phyloP scores from a whole-genome alignment of 371 early-diverging fungal species.

The Mucor mucedo region DNA sequence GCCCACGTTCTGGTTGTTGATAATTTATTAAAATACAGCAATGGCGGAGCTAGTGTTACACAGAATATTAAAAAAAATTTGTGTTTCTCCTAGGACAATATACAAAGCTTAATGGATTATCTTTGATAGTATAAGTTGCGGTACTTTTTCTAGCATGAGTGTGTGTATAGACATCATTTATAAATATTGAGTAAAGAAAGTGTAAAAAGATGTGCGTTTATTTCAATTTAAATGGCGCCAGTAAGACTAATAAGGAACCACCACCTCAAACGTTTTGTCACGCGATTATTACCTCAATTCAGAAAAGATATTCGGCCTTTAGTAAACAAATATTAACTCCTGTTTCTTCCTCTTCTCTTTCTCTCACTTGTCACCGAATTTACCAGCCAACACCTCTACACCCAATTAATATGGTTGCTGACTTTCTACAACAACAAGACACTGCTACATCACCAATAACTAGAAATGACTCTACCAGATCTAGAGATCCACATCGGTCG shows the following conservation, averaged over 20 bases:
- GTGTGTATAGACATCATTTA: neutral
- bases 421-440: constrained; percentile 21
- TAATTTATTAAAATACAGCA: constrained; percentile 1
- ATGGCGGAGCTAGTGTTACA: constrained; percentile 13
- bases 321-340: constrained; percentile 13
- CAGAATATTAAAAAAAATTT: neutral
- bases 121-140: neutral
- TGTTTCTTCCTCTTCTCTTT: constrained; percentile 9
- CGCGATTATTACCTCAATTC: constrained; percentile 34
- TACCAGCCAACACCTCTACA: constrained; percentile 15
- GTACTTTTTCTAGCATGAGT: neutral
- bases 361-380: constrained; percentile 8
- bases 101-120: neutral
- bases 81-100: constrained; percentile 2
- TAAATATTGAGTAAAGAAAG: neutral
- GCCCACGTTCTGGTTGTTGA: constrained; percentile 14
- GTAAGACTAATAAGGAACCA: constrained; percentile 10
- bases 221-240: constrained; percentile 18
- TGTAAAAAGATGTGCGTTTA: constrained; percentile 13
- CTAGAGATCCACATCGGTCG: constrained; percentile 16
- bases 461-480: neutral
- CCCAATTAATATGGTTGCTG: constrained; percentile 27
- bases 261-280: constrained; percentile 21
- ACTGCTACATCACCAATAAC: constrained; percentile 1
- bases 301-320: constrained; percentile 24